Evolutionary conservation across 2,329 filamentous ascomycete genomes (phyloP).

Genomic region (Monosporascus sp.): DNA sequence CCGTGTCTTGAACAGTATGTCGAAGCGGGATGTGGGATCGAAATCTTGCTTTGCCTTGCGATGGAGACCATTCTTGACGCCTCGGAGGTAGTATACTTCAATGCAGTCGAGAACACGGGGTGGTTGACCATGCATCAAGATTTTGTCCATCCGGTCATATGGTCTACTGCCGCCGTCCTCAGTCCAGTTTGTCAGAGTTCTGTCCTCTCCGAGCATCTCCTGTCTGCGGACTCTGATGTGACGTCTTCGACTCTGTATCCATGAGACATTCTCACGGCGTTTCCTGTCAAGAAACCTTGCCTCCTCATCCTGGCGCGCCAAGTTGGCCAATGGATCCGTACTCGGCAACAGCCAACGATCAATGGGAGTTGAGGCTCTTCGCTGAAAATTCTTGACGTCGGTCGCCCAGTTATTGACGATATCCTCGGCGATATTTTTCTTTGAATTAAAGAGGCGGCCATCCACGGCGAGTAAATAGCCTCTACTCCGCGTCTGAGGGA

Average conservation of each 20-base stretch:
- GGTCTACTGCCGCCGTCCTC: slow-evolving; percentile 39
- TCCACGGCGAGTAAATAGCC: slow-evolving; percentile 57
- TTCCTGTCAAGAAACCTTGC: slow-evolving; percentile 23
- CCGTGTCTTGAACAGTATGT: slow-evolving; percentile 40
- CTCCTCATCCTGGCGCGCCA: slow-evolving; percentile 43
- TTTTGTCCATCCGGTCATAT: slow-evolving; percentile 22
- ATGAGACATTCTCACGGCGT: slow-evolving; percentile 34
- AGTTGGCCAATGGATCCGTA: slow-evolving; percentile 48
- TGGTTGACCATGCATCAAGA: slow-evolving; percentile 39
- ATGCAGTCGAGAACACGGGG: slow-evolving; percentile 61
- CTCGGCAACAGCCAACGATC: slow-evolving; percentile 54
- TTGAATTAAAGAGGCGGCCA: slow-evolving; percentile 24
- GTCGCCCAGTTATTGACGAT: slow-evolving; percentile 36
- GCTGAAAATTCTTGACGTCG: slow-evolving; percentile 41
- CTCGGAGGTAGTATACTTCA: slow-evolving; percentile 55
- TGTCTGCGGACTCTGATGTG: slow-evolving; percentile 51
- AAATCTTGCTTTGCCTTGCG: background rate
- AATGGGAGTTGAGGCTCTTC: slow-evolving; percentile 56
- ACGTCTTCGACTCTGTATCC: slow-evolving; percentile 52
- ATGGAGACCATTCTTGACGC: slow-evolving; percentile 30
- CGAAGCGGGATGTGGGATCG: slow-evolving; percentile 30
- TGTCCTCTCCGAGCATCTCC: slow-evolving; percentile 44
- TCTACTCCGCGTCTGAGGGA: slow-evolving; percentile 63
- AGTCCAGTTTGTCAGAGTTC: slow-evolving; percentile 56
- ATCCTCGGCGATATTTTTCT: slow-evolving; percentile 9